These are phyloP conservation scores for Microascus cirrosus DNA, from an alignment of 2,329 filamentous ascomycete species.

Conservation along the genomic window DNA sequence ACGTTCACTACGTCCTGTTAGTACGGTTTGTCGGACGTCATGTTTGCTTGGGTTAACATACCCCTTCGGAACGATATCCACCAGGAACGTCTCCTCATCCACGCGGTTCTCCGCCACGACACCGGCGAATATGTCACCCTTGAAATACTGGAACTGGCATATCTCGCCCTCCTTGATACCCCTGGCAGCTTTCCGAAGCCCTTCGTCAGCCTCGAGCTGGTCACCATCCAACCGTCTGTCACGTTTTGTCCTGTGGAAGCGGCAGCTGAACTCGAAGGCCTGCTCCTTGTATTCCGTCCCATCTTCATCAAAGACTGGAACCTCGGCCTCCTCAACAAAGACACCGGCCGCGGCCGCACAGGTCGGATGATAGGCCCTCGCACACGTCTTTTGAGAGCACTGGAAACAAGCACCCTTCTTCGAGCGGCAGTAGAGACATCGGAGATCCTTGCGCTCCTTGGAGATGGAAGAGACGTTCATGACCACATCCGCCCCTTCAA, in stretches of 20 bases:
- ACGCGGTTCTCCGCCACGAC: constrained; percentile 72
- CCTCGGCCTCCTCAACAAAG: constrained; percentile 75
- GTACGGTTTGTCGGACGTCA: constrained; percentile 31
- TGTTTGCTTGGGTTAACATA: constrained; percentile 3
- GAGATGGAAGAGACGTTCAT: constrained; percentile 72
- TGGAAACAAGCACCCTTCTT: constrained; percentile 96
- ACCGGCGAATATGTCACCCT: constrained; percentile 83
- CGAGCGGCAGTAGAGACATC: constrained; percentile 89
- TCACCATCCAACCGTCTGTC: constrained; percentile 63
- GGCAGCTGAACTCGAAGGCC: constrained; percentile 86
- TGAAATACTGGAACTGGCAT: constrained; percentile 76
- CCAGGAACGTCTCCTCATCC: constrained; percentile 62
- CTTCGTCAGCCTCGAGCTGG: constrained; percentile 56
- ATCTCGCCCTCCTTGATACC: constrained; percentile 62
- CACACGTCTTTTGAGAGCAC: constrained; percentile 90
- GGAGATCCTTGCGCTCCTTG: constrained; percentile 79
- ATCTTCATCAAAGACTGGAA: constrained; percentile 81
- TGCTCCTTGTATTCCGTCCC: constrained; percentile 87
- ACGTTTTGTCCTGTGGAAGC: constrained; percentile 84
- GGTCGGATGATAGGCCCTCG: constrained; percentile 86
- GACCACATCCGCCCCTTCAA: constrained; percentile 61
- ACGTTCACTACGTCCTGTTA: constrained; percentile 30
- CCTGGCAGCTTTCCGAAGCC: constrained; percentile 57
- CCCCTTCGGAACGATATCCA: constrained; percentile 76
- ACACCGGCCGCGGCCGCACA: constrained; percentile 89